Evolutionary conservation across 2,329 filamentous ascomycete genomes (phyloP), one percentile per base, ranked within the genome.

Genomic region (Diaporthe eres): DNA sequence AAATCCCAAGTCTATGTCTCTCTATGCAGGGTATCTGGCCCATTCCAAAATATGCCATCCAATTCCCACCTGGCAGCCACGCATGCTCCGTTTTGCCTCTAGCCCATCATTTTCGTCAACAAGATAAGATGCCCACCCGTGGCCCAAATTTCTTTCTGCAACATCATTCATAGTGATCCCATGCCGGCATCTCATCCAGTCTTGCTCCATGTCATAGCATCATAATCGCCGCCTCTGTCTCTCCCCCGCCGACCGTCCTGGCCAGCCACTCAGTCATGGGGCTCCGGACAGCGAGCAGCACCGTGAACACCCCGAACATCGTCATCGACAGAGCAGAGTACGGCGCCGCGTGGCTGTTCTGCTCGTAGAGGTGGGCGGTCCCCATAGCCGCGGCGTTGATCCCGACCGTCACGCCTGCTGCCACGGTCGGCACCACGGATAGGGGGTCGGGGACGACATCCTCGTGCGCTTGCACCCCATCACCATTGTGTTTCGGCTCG

Each of bases 371-470:
- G 76, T 90, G 89, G 0, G 90, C 86, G 0, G 90, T 90, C 3
- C 90, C 90, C 89, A 92, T 90, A 4, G 90, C 90, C 0, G 89
- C 89, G 1, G 89, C 89, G 77, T 91, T 92, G 82, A 91, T 87
- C 4, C 90, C 90, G 67, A 91, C 85, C 0, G 88, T 85, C 49
- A 89, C 85, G 49, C 90, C 90, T 0, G 87, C 83, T 0, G 88
- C 89, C 2, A 91, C 85, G 0, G 84, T 86, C 2, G 80, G 74
- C 0, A 86, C 81, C 72, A 85, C 83, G 25, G 82, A 82, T 3
- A 31, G 19, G 22, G 19, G 49, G 3, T 65, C 22, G 37, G 8
- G 3, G 6, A 2, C 9, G 19, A 6, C 9, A 25, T 17, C 22
- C 13, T 17, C 39, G n/a, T 39, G 37, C 15, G 19, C 15, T n/a